Conservation (phyloP, 176 grass and related monocot genomes). For the Oryza officinalis region DNA sequence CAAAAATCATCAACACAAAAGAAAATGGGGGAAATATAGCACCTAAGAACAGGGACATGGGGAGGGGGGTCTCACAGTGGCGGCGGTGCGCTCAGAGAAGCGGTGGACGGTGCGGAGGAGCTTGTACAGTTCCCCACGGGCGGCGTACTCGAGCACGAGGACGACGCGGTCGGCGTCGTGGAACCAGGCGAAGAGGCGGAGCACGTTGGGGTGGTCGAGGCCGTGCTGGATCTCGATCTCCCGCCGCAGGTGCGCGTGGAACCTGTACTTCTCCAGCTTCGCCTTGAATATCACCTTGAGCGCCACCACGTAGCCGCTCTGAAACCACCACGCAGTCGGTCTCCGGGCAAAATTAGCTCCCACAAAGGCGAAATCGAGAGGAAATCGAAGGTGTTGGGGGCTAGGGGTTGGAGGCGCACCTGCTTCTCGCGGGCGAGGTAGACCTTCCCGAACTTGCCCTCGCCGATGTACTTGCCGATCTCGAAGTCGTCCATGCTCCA, state of each 20-base stretch:
- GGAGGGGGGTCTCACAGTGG: constrained; percentile 48
- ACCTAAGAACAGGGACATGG: neutral
- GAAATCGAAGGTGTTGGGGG: neutral
- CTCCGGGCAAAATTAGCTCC: constrained; percentile 12
- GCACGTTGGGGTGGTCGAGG: constrained; percentile 89
- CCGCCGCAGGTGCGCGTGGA: constrained; percentile 63
- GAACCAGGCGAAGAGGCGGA: constrained; percentile 95
- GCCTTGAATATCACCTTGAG: constrained; percentile 79
- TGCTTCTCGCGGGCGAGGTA: constrained; percentile 83
- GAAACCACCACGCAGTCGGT: neutral
- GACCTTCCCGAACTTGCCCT: constrained; percentile 93
- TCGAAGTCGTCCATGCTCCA: constrained; percentile 85
- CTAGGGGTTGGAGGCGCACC: constrained; percentile 19
- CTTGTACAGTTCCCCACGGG: constrained; percentile 78
- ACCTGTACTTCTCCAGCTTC: constrained; percentile 88
- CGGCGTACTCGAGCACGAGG: constrained; percentile 81
- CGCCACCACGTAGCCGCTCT: constrained; percentile 88
- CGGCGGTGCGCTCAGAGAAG: constrained; percentile 66
- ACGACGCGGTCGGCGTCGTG: constrained; percentile 70
- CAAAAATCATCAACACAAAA: no score
- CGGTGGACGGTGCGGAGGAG: constrained; percentile 56
- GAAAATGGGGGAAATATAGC: neutral
- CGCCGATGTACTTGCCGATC: constrained; percentile 73
- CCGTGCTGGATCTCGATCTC: constrained; percentile 89
- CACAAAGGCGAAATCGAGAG: neutral